A percentile compares a stretch with the other conserved stretches of the same genome.
These are phyloP conservation scores for Fusarium anthophilum DNA, from an alignment of 2,329 filamentous ascomycete genomes.

Conservation along the genomic window DNA sequence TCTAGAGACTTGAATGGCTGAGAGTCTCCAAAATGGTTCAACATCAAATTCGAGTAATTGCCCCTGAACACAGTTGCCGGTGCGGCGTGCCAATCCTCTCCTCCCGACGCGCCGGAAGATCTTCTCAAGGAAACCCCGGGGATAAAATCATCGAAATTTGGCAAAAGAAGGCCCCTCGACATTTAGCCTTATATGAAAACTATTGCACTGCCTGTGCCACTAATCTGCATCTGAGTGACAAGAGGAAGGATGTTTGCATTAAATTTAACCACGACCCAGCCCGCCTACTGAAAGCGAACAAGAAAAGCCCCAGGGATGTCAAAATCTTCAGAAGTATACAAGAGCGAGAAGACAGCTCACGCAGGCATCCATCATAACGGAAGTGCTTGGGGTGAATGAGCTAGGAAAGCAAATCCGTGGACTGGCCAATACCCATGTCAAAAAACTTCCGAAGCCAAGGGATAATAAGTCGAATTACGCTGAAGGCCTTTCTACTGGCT, in stretches of 20 bases:
- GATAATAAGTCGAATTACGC: fast-evolving
- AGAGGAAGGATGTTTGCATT: too few species aligned
- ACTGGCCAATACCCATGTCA: neutral
- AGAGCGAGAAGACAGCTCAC: fast-evolving
- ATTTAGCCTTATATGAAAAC: neutral
- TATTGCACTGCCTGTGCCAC: neutral
- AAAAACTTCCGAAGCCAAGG: neutral
- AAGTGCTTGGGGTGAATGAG: neutral
- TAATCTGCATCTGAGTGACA: neutral
- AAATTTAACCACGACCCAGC: fast-evolving
- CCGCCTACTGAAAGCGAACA: too few species aligned
- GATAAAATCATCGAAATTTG: fast-evolving
- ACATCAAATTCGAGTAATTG: neutral
- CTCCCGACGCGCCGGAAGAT: too few species aligned
- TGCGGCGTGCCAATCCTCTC: neutral
- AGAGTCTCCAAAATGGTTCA: too few species aligned
- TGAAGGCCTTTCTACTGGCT: neutral
- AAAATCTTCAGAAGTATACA: too few species aligned
- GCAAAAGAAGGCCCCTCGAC: neutral
- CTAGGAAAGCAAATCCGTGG: neutral
- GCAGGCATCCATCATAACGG: neutral
- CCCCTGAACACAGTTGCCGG: neutral
- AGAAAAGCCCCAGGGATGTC: fast-evolving
- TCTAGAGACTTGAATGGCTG: neutral
- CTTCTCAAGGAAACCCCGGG: too few species aligned